Conservation (phyloP, 768 basidiomycete species). For the Fomitopsis pulvina region DNA sequence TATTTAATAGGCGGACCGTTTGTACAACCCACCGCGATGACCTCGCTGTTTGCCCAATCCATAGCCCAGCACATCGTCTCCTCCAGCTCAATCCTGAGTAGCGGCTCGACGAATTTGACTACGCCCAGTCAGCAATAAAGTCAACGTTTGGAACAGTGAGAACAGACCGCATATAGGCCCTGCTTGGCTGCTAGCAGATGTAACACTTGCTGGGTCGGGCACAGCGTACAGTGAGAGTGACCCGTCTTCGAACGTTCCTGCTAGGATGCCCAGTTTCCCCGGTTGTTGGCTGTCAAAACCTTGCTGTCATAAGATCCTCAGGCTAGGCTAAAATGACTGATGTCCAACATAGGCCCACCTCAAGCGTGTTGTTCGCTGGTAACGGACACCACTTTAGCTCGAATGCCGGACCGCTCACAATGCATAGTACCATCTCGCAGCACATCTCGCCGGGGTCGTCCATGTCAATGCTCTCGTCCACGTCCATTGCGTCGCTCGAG, state of each 20-base stretch:
- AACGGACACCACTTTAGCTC: slow-evolving; percentile 92
- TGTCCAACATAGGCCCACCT: slow-evolving; percentile 15
- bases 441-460: slow-evolving; percentile 42
- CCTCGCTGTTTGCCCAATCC: slow-evolving; percentile 86
- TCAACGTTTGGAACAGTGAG: not conserved
- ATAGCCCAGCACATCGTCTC: slow-evolving; percentile 74
- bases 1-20: slow-evolving; percentile 48
- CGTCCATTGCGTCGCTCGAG: slow-evolving; percentile 7
- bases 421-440: slow-evolving; percentile 82
- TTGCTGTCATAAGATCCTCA: not conserved
- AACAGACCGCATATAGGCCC: slow-evolving; percentile 46
- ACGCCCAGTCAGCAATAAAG: not conserved
- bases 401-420: slow-evolving; percentile 74
- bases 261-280: slow-evolving; percentile 75
- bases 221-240: slow-evolving; percentile 72
- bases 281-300: not conserved
- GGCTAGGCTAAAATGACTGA: not conserved
- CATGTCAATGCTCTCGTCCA: slow-evolving; percentile 2
- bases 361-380: slow-evolving; percentile 62
- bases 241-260: slow-evolving; percentile 84
- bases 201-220: slow-evolving; percentile 54
- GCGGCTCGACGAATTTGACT: slow-evolving; percentile 37
- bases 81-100: slow-evolving; percentile 66
- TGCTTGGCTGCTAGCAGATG: not conserved
- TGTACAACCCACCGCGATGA: slow-evolving; percentile 77